These are phyloP conservation scores for Aspergillus bertholletiae DNA, from an alignment of 495 filamentous ascomycete species.

Conservation along the genomic window DNA sequence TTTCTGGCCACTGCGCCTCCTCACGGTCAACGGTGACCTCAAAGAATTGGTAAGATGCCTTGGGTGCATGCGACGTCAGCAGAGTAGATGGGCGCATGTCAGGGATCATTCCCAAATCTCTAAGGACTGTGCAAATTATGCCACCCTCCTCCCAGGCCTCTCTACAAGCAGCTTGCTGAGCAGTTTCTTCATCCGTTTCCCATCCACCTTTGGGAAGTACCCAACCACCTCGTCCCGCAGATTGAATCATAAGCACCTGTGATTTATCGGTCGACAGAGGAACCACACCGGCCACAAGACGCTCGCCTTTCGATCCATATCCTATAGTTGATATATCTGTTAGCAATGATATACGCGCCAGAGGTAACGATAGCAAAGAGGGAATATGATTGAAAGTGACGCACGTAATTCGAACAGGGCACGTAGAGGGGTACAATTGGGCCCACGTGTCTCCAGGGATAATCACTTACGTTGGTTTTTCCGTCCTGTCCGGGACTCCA, in stretches of 20 bases:
- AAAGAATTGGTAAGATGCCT: conserved; percentile 82
- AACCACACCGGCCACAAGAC: conserved; percentile 92
- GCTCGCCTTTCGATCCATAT: conserved; percentile 87
- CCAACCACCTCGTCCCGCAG: conserved; percentile 83
- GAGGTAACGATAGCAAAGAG: not conserved
- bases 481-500: conserved; percentile 74
- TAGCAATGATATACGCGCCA: conserved; percentile 9
- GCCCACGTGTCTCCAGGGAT: conserved; percentile 17
- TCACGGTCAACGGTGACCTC: conserved; percentile 79
- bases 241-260: conserved; percentile 89
- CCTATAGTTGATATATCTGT: conserved; percentile 49
- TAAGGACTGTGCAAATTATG: conserved; percentile 74
- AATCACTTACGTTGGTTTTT: conserved; percentile 73
- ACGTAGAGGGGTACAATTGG: not conserved
- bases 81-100: conserved; percentile 63
- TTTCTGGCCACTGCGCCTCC: conserved; percentile 88
- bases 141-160: conserved; percentile 99
- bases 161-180: conserved; percentile 63
- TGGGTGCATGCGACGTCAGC: conserved; percentile 62
- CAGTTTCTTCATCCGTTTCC: conserved; percentile 83
- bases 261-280: conserved; percentile 72
- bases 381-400: not conserved
- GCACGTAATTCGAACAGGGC: not conserved
- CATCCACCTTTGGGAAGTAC: conserved; percentile 97
- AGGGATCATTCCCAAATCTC: conserved; percentile 79